Base-by-base conservation (phyloP, 192 early-diverging fungal species). In the Spizellomyces punctatus region DNA sequence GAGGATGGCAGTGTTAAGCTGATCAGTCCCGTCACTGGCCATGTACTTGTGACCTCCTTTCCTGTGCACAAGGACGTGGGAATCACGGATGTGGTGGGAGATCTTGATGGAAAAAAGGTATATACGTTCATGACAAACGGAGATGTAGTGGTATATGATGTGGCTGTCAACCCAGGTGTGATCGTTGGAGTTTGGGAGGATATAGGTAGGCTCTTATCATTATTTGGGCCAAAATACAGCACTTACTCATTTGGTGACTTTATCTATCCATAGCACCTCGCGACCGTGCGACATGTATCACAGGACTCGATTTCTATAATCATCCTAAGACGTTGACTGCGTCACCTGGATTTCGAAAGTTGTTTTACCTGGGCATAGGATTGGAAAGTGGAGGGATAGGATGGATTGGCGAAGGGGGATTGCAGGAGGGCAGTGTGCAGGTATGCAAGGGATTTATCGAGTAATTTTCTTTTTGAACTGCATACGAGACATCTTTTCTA, bases 1-100 rank as follows among this genome's bases (percentile, higher is more conserved):
- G 52, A 58, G 7, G 81, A 83, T 59, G 75, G 70, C 7, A 75
- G 77, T 12, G 66, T 85, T 0, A 62, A 67, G 22, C 46, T 85
- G 48, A 50, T 83, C 7, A 82, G 79, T 12, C 84, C 84, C 8
- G 76, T 78, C 19, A 79, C 81, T n/a, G 84, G 84, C 0, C 62
- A 63, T 10, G 69, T 64, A 10, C 64, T 85, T 0, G 49, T 73
- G 6, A 81, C 79, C 10, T 74, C 72, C 8, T 83, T 81, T 69
- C 84, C 84, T 8, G 78, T 82, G 46, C 64, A 79, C 47, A 66
- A 73, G 48, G 81, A 84, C 46, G 69, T 67, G 12, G 17, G 43
- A 4, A 56, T 78, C 5, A 41, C 41, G 10, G 72, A 72, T 36
- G 71, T 74, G 6, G 82, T 76, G 7, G 78, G 77, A 42, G 82